A percentile compares a stretch with the other conserved stretches of the same genome.
Evolutionary conservation across 768 basidiomycete species (phyloP).

Genomic region (Amanita molliuscula): DNA sequence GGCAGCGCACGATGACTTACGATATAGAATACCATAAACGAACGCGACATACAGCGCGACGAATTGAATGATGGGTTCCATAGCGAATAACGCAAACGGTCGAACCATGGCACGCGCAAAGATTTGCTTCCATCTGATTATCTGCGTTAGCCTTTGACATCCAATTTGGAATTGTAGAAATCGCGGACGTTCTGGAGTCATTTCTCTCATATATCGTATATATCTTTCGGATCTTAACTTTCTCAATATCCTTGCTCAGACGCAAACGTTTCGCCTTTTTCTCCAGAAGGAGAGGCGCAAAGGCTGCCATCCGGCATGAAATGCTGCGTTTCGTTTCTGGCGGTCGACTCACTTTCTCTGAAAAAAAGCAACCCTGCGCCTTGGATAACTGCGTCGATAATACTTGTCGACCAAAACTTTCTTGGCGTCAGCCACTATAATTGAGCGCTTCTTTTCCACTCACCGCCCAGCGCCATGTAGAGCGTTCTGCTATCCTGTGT

Average conservation of each 20-base stretch:
- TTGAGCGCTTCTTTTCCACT: constrained; percentile 11
- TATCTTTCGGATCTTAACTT: constrained; percentile 24
- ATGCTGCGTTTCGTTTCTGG: constrained; percentile 13
- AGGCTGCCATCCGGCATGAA: constrained; percentile 28
- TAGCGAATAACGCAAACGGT: constrained; percentile 52
- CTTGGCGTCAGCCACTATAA: background rate
- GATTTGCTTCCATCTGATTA: constrained; percentile 38
- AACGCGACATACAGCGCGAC: constrained; percentile 62
- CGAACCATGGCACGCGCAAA: constrained; percentile 44
- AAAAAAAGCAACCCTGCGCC: constrained; percentile 44
- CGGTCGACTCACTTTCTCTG: constrained; percentile 41
- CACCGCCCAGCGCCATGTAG: constrained; percentile 69
- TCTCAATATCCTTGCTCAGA: constrained; percentile 37
- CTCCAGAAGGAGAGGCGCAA: constrained; percentile 33
- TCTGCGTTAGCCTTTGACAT: background rate
- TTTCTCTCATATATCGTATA: constrained; percentile 36
- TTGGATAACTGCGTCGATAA: constrained; percentile 46
- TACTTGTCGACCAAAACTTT: constrained; percentile 60
- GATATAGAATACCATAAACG: constrained; percentile 51
- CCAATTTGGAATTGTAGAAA: background rate
- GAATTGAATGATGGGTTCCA: constrained; percentile 62
- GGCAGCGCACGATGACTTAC: constrained; percentile 22
- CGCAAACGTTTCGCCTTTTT: constrained; percentile 39
- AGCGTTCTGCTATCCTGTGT: constrained; percentile 46
- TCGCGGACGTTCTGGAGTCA: constrained; percentile 32